These are phyloP conservation scores for Geotrichum candidum DNA, from an alignment of 1,139 yeast genomes.

Conservation along the genomic window DNA sequence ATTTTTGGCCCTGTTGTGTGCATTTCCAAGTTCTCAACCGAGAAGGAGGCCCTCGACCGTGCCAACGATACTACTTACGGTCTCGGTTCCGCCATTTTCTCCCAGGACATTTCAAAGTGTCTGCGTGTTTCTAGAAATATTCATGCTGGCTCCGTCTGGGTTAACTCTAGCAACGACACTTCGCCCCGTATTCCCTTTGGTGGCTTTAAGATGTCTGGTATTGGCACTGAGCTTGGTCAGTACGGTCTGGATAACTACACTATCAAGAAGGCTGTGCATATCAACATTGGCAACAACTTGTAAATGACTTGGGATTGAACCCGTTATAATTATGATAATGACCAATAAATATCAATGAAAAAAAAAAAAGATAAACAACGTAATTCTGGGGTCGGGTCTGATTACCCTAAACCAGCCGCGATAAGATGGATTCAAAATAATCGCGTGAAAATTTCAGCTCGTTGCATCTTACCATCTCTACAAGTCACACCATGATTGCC, in stretches of 20 bases:
- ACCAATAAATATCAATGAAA: neutral
- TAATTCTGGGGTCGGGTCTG: neutral
- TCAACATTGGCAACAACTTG: neutral
- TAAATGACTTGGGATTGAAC: neutral
- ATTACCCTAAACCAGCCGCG: neutral
- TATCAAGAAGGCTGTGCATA: conserved; percentile 61
- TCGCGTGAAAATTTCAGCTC: neutral
- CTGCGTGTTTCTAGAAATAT: conserved; percentile 58
- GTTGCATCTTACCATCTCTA: neutral
- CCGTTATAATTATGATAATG: neutral
- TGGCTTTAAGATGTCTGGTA: conserved; percentile 70
- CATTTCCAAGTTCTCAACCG: conserved; percentile 60
- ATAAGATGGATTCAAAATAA: neutral
- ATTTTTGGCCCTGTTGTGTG: conserved; percentile 92
- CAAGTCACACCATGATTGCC: conserved; percentile 2
- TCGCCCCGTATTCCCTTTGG: conserved; percentile 77
- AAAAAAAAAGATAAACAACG: neutral
- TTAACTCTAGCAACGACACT: conserved; percentile 73
- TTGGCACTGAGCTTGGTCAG: conserved; percentile 82
- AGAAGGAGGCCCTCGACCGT: conserved; percentile 62
- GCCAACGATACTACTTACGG: conserved; percentile 78
- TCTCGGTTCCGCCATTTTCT: conserved; percentile 78
- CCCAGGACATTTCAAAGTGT: conserved; percentile 55
- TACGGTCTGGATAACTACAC: conserved; percentile 69
- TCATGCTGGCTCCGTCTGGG: conserved; percentile 81